Percentiles rank a stretch among this genome's conserved stretches.
Evolutionary conservation across 345 rosid species (phyloP).

Genomic region (Euphorbia pulcherrima): DNA sequence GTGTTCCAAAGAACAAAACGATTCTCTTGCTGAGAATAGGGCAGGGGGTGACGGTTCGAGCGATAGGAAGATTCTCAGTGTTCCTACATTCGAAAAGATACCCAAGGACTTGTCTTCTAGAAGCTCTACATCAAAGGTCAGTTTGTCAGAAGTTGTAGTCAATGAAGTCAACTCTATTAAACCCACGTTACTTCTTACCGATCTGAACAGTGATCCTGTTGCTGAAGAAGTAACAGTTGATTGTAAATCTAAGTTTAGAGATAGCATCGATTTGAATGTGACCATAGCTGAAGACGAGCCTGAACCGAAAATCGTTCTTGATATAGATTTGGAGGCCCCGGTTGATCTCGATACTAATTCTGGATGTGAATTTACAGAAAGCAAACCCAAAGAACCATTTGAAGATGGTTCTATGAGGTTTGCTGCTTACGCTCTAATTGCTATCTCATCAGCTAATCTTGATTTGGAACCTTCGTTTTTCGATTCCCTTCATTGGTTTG

Average conservation of each 20-base stretch:
- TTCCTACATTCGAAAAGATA: slow-evolving; percentile 29
- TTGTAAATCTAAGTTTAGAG: slow-evolving; percentile 25
- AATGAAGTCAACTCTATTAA: slow-evolving; percentile 14
- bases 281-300: slow-evolving; percentile 38
- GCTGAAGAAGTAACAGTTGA: slow-evolving; percentile 12
- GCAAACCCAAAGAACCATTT: slow-evolving; percentile 22
- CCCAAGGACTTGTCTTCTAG: slow-evolving; percentile 30
- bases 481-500: slow-evolving; percentile 61
- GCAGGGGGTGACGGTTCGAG: slow-evolving; percentile 33
- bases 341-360: slow-evolving; percentile 28
- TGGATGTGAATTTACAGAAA: slow-evolving; percentile 26
- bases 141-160: slow-evolving; percentile 18
- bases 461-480: slow-evolving; percentile 18
- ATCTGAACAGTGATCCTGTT: slow-evolving; percentile 15
- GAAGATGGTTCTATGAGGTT: slow-evolving; percentile 24
- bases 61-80: slow-evolving; percentile 34
- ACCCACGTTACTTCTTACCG: slow-evolving; percentile 16
- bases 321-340: slow-evolving; percentile 64
- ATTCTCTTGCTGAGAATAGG: slow-evolving; percentile 28
- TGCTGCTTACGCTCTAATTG: slow-evolving; percentile 65
- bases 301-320: slow-evolving; percentile 22
- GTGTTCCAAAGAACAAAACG: slow-evolving; percentile 31
- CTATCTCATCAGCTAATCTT: slow-evolving; percentile 33
- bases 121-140: slow-evolving; percentile 9
- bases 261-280: slow-evolving; percentile 60